Evolutionary conservation across 345 rosid species (phyloP).

Genomic region (Brassica nigra): DNA sequence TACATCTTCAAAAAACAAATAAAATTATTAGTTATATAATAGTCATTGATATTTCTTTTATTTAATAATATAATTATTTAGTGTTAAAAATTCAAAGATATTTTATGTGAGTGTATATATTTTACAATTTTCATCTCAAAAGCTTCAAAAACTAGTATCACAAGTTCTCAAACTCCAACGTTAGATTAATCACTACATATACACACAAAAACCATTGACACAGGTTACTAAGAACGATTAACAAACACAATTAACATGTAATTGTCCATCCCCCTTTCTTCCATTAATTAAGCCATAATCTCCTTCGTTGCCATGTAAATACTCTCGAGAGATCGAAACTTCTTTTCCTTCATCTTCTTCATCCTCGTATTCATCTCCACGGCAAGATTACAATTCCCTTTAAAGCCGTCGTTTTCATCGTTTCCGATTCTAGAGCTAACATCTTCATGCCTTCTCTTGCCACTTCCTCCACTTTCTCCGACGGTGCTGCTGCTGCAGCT

Average conservation of each 20-base stretch:
- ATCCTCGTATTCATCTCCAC: background rate
- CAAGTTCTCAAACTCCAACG: slow-evolving; percentile 17
- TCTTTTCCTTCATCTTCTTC: slow-evolving; percentile 33
- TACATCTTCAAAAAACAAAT: no score
- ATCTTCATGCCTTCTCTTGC: slow-evolving; percentile 31
- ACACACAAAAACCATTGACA: slow-evolving; percentile 8
- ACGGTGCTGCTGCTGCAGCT: slow-evolving; percentile 41
- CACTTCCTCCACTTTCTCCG: slow-evolving; percentile 17
- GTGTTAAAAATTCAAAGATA: slow-evolving; percentile 4
- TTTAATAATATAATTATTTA: no score
- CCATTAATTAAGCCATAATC: slow-evolving; percentile 23
- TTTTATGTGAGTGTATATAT: background rate
- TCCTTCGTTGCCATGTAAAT: slow-evolving; percentile 34
- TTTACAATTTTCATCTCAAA: slow-evolving; percentile 13
- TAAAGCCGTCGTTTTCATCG: slow-evolving; percentile 30
- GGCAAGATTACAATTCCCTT: background rate
- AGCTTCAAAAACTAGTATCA: slow-evolving; percentile 10
- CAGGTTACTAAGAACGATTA: slow-evolving; percentile 1
- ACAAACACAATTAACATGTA: slow-evolving; percentile 17
- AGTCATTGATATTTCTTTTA: no score
- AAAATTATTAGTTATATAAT: no score
- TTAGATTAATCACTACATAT: slow-evolving; percentile 9
- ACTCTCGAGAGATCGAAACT: slow-evolving; percentile 43
- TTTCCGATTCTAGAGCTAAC: slow-evolving; percentile 24
- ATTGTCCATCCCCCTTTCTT: background rate